These are phyloP conservation scores for Emmonsiellopsis sp. DNA, from an alignment of 2,329 filamentous ascomycete genomes.

Conservation along the genomic window DNA sequence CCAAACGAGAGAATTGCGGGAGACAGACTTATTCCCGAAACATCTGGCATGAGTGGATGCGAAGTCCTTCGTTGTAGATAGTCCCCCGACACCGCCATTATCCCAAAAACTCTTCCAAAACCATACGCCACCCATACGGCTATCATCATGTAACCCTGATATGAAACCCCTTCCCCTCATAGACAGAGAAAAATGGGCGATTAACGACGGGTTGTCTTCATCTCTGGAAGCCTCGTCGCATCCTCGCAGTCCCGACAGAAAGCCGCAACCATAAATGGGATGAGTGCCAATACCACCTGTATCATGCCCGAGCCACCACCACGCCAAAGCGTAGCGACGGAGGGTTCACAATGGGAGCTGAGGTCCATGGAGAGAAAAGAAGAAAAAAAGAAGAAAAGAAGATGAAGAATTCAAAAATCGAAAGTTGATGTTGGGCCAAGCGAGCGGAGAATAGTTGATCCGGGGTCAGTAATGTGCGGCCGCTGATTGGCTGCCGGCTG, in stretches of 20 bases:
- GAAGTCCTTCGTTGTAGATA: too few species aligned
- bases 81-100: background rate
- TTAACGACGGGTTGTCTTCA: conserved; percentile 40
- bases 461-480: conserved; percentile 23
- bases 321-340: conserved; percentile 1
- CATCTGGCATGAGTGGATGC: too few species aligned
- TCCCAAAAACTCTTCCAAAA: background rate
- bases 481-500: conserved; percentile 25
- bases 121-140: background rate
- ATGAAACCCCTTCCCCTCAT: conserved; percentile 41
- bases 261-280: conserved; percentile 30
- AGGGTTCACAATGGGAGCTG: conserved; percentile 31
- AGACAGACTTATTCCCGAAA: too few species aligned
- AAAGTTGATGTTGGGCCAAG: background rate
- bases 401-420: conserved; percentile 6
- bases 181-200: conserved; percentile 39
- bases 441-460: conserved; percentile 28
- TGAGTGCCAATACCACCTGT: conserved; percentile 27
- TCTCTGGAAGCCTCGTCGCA: conserved; percentile 31
- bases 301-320: conserved; percentile 24
- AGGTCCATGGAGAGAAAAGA: conserved; percentile 24
- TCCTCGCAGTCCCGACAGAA: conserved; percentile 36
- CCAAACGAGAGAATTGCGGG: too few species aligned
- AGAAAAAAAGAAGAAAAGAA: conserved; percentile 16
- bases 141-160: conserved; percentile 37